phyloP scores from a whole-genome alignment of 2,329 filamentous ascomycete genomes.

The Aspergillus sp. region DNA sequence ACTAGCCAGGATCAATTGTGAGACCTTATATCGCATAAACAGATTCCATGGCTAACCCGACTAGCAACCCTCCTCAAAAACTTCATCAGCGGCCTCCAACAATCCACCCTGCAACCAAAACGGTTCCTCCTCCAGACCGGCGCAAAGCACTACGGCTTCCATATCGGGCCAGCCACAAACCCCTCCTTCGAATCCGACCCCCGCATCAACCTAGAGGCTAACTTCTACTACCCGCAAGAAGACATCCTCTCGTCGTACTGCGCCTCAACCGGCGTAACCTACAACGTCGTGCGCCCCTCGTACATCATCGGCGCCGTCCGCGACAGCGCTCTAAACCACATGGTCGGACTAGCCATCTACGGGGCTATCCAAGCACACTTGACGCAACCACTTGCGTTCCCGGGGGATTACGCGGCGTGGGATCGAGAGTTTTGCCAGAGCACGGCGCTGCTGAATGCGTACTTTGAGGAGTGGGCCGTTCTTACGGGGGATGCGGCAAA shows the following conservation, averaged over 20 bases:
- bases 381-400: conserved; percentile 48
- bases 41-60: background rate
- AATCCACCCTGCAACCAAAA: background rate
- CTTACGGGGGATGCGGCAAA: conserved; percentile 48
- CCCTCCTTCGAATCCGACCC: conserved; percentile 55
- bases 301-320: conserved; percentile 56
- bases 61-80: conserved; percentile 6
- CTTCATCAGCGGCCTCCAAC: background rate
- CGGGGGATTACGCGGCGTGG: conserved; percentile 51
- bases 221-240: conserved; percentile 63
- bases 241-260: conserved; percentile 46
- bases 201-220: conserved; percentile 50
- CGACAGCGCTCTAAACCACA: conserved; percentile 56
- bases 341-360: conserved; percentile 56
- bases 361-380: conserved; percentile 53
- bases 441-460: conserved; percentile 53
- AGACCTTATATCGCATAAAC: background rate
- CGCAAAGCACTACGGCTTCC: conserved; percentile 58
- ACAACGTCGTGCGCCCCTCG: conserved; percentile 55
- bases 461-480: conserved; percentile 56
- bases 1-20: conserved; percentile 3
- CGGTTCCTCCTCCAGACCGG: conserved; percentile 45
- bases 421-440: conserved; percentile 48
- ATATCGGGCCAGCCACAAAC: conserved; percentile 50
- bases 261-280: conserved; percentile 32